Base-by-base conservation (phyloP, 768 basidiomycete genomes). In the Collybia nuda region DNA sequence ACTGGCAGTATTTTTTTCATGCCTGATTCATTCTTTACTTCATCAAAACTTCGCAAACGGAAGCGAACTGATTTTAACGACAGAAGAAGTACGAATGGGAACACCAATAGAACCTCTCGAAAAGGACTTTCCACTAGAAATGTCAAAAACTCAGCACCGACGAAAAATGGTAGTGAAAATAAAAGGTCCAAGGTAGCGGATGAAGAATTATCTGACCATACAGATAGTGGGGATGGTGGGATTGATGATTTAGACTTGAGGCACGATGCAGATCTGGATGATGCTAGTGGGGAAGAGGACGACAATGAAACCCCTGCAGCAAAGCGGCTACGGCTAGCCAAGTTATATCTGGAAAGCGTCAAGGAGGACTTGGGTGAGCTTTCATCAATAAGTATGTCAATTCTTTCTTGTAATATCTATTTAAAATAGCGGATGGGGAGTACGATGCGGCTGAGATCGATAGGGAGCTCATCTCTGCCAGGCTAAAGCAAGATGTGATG, bases 401-500 rank as follows among this genome's bases (percentile, higher is more conserved):
- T 15, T 7, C 23, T 9, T 36, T 12, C 14, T 9, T 29, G 43
- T 42, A 35, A 18, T 15, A 47, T 43, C 22, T 3, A 22, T 45
- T 9, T 17, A 44, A 22, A 44, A 19, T 53, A 82, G 92, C 85
- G 51, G 94, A 94, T 21, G 91, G 89, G 28, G 93, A 93, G 54
- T 94, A 85, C 55, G 96, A 99, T 64, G 97, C 97, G 4, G 94
- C 91, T 1, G 95, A 98, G 58, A 85, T 98, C 22, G 97, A 99
- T 75, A 82, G 83, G 59, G 96, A 98, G 56, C 76, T 98, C 54
- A 90, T 99, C 54, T 90, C 90, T 39, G 79, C 93, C 17, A 77
- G 97, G 48, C 75, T 99, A 55, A 92, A 93, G 65, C 85, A 93
- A 65, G 96, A 98, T 71, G 93, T 96, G 5, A 67, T 93, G 41